These are phyloP conservation scores for Umbellularia californica DNA, from an alignment of 164 flowering plant genomes.

Conservation along the genomic window DNA sequence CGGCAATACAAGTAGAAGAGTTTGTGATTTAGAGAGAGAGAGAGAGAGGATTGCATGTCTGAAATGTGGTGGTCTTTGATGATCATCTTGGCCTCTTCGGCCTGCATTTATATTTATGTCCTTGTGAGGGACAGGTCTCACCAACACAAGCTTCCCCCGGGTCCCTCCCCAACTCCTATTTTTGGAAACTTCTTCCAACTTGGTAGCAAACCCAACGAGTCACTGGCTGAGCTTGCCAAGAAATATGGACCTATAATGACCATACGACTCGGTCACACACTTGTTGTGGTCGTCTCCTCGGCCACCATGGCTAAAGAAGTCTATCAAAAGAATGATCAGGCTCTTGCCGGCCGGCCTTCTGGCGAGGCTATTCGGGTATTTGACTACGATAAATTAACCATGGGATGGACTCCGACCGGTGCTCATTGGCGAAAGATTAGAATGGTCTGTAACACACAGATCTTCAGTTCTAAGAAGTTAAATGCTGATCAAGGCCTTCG, in stretches of 20 bases:
- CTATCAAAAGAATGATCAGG: conserved; percentile 21
- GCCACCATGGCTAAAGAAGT: conserved; percentile 23
- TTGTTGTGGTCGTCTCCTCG: conserved; percentile 26
- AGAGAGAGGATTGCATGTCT: no score
- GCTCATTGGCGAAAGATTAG: conserved; percentile 26
- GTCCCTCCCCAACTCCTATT: conserved; percentile 29
- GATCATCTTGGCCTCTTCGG: not conserved
- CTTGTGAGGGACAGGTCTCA: not conserved
- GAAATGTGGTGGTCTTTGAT: no score
- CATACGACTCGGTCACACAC: conserved; percentile 21
- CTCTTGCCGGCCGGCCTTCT: conserved; percentile 11
- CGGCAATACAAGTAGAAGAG: no score
- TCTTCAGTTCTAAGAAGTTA: conserved; percentile 9
- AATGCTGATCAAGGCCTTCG: conserved; percentile 14
- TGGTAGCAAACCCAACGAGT: conserved; percentile 29
- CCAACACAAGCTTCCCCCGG: conserved; percentile 9
- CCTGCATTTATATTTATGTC: not conserved
- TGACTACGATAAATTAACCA: conserved; percentile 8
- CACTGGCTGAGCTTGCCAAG: conserved; percentile 27
- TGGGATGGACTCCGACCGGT: conserved; percentile 16
- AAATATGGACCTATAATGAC: conserved; percentile 29
- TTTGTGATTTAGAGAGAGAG: no score
- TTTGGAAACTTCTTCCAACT: conserved; percentile 30
- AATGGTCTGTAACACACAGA: conserved; percentile 10
- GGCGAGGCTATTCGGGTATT: conserved; percentile 11